Conservation (phyloP, 2,329 filamentous ascomycete species). For the Didymella exigua region DNA sequence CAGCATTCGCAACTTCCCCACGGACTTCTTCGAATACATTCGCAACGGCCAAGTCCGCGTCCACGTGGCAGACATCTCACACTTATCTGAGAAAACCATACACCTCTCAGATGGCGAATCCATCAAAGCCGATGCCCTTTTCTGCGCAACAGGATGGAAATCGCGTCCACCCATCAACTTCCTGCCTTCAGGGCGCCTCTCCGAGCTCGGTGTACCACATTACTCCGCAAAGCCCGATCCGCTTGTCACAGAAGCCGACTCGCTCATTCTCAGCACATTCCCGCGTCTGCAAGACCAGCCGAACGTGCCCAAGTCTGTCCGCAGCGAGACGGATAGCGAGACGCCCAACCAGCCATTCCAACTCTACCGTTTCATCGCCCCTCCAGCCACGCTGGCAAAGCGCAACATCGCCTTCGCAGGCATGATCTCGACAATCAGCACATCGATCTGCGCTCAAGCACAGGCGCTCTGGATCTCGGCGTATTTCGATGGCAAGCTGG, state of each 20-base stretch:
- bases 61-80: constrained; percentile 60
- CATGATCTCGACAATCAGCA: constrained; percentile 46
- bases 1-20: constrained; percentile 66
- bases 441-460: constrained; percentile 45
- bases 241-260: constrained; percentile 40
- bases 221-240: constrained; percentile 19
- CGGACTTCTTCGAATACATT: constrained; percentile 63
- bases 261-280: constrained; percentile 19
- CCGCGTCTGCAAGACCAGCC: constrained; percentile 16
- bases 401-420: constrained; percentile 26
- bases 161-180: constrained; percentile 14
- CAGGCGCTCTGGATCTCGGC: constrained; percentile 60
- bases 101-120: constrained; percentile 55
- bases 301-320: constrained; percentile 10
- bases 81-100: constrained; percentile 56
- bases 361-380: constrained; percentile 54
- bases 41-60: constrained; percentile 60
- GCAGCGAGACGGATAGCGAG: constrained; percentile 6
- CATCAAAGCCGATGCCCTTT: constrained; percentile 57
- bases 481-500: constrained; percentile 63
- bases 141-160: constrained; percentile 64
- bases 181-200: constrained; percentile 2
- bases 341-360: constrained; percentile 35
- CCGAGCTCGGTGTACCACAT: constrained; percentile 55
- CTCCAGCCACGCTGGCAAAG: constrained; percentile 25